These are phyloP conservation scores for Termitomyces sp. DNA, from an alignment of 768 basidiomycete species.

Conservation along the genomic window DNA sequence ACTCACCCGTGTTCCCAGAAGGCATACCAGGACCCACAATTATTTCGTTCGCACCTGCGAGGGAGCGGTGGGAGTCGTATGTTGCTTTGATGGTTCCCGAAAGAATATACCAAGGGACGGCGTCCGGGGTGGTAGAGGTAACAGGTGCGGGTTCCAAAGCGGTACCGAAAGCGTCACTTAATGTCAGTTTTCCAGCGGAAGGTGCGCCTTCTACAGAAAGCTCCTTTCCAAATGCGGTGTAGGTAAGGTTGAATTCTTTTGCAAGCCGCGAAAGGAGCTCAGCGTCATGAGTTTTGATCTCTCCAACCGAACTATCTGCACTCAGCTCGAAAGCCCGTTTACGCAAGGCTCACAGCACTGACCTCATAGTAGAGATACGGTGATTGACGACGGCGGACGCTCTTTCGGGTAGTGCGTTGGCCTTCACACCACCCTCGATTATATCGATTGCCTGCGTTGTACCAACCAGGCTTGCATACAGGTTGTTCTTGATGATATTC, in stretches of 20 bases:
- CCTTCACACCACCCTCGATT: conserved; percentile 62
- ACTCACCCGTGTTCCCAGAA: conserved; percentile 52
- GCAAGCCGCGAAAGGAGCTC: conserved; percentile 44
- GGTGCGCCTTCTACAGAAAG: conserved; percentile 29
- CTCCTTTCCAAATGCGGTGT: conserved; percentile 47
- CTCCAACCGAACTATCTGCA: conserved; percentile 34
- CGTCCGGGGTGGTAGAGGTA: conserved; percentile 42
- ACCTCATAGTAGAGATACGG: conserved; percentile 61
- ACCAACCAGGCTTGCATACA: conserved; percentile 43
- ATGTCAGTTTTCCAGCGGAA: conserved; percentile 39
- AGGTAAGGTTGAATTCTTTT: conserved; percentile 49
- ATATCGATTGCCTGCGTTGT: conserved; percentile 81
- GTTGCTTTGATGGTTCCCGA: conserved; percentile 64
- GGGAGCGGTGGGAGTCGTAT: conserved; percentile 43
- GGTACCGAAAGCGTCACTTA: conserved; percentile 44
- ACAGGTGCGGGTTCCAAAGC: conserved; percentile 66
- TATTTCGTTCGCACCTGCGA: conserved; percentile 29
- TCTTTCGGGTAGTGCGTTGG: conserved; percentile 75
- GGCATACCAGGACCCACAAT: conserved; percentile 50
- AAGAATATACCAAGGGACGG: conserved; percentile 44
- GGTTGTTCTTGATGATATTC: conserved; percentile 33
- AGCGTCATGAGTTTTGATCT: conserved; percentile 39
- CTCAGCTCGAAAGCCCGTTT: neutral
- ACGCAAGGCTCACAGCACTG: conserved; percentile 5
- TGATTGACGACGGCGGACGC: conserved; percentile 70